A percentile compares a stretch with the other conserved stretches of the same genome.
Evolutionary conservation across 164 flowering plant genomes (phyloP).

Genomic region (Houttuynia cordata): DNA sequence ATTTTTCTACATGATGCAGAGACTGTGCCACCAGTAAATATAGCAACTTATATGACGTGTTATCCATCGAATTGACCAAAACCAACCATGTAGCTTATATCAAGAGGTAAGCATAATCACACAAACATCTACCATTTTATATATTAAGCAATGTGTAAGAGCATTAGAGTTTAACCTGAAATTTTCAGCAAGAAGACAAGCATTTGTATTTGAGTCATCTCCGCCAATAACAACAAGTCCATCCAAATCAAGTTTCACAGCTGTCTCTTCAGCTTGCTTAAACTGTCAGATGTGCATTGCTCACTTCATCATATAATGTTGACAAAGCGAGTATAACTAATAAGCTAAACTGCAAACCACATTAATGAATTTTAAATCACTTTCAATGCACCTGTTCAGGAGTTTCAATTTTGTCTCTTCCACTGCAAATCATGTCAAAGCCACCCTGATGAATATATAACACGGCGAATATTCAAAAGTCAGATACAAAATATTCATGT

Average conservation of each 20-base stretch:
- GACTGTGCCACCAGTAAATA: too few relatives aligned
- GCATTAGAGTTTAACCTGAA: slow-evolving; percentile 40
- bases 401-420: slow-evolving; percentile 98
- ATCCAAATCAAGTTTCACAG: slow-evolving; percentile 79
- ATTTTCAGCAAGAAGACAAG: slow-evolving; percentile 95
- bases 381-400: slow-evolving; percentile 70
- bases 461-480: neutral
- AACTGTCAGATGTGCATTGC: slow-evolving; percentile 36
- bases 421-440: slow-evolving; percentile 98
- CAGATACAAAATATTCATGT: neutral
- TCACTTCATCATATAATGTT: neutral
- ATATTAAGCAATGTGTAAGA: neutral
- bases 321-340: neutral
- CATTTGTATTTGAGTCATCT: slow-evolving; percentile 98
- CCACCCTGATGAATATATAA: slow-evolving; percentile 57
- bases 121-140: neutral
- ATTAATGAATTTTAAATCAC: neutral
- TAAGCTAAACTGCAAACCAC: neutral
- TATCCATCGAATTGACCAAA: neutral
- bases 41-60: too few relatives aligned
- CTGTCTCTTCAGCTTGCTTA: slow-evolving; percentile 93
- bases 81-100: neutral
- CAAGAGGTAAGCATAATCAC: neutral
- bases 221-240: slow-evolving; percentile 98
- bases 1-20: neutral